Evolutionary conservation across 345 rosid genomes (phyloP).

Genomic region (Nephelium lappaceum): DNA sequence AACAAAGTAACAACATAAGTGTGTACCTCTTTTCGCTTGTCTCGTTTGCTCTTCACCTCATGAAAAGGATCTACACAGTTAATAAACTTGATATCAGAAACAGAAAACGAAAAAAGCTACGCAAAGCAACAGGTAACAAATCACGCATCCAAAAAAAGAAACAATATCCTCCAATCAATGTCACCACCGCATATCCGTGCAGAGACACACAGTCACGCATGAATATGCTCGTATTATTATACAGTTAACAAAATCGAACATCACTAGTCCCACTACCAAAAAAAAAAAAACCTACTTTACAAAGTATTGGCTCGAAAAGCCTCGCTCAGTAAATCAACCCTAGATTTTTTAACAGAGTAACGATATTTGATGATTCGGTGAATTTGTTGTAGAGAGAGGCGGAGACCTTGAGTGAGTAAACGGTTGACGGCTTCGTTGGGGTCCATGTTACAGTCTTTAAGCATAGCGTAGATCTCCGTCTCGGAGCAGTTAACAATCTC

Average conservation of each 20-base stretch:
- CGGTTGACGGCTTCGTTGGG: constrained; percentile 97
- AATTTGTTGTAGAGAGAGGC: not conserved
- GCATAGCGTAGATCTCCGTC: constrained; percentile 92
- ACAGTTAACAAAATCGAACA: not conserved
- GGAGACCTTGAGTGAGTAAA: constrained; percentile 85
- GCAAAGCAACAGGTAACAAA: constrained; percentile 4
- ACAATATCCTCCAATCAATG: not conserved
- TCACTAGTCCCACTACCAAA: not conserved
- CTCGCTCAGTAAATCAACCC: constrained; percentile 6
- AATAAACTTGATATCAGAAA: constrained; percentile 21
- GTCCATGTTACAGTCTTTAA: constrained; percentile 98
- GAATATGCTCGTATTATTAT: not conserved
- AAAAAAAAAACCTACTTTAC: not conserved
- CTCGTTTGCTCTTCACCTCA: constrained; percentile 97
- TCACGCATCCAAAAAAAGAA: not conserved
- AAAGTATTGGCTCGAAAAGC: too few species aligned
- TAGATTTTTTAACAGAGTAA: not conserved
- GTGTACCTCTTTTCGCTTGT: constrained; percentile 88
- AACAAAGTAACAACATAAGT: not conserved
- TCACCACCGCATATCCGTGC: not conserved
- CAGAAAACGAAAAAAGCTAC: constrained; percentile 7
- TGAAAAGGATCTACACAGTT: constrained; percentile 80
- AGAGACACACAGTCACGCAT: not conserved
- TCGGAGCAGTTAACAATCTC: constrained; percentile 96
- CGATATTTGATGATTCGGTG: not conserved